phyloP scores from a whole-genome alignment of 2,329 filamentous ascomycete genomes.

The Colletotrichum tropicale region DNA sequence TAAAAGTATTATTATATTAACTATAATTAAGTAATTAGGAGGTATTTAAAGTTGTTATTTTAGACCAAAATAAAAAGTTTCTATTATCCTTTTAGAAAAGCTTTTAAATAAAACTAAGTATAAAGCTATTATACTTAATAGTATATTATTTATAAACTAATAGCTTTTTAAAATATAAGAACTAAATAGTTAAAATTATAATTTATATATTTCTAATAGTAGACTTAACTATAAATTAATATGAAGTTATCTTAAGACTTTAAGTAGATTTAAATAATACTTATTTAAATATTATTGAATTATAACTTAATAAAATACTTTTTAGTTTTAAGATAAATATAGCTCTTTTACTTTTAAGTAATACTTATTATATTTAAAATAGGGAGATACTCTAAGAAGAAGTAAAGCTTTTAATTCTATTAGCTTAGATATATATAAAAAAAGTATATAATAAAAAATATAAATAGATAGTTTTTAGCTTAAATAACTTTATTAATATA shows the following conservation, averaged over 20 bases:
- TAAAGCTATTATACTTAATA: neutral
- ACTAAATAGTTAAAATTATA: neutral
- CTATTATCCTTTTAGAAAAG: neutral
- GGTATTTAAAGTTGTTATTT: neutral
- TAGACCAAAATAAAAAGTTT: neutral
- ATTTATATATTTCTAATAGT: neutral
- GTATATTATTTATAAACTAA: neutral
- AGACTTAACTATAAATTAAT: neutral
- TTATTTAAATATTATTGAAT: too few species aligned
- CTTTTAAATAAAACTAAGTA: neutral
- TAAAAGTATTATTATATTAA: rapidly evolving
- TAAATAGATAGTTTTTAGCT: neutral
- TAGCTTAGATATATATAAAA: neutral
- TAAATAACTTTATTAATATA: neutral
- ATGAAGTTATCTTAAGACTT: neutral
- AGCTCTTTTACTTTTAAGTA: neutral
- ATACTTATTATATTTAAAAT: neutral
- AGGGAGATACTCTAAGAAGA: neutral
- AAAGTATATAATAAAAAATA: neutral
- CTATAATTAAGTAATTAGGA: neutral
- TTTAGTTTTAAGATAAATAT: neutral
- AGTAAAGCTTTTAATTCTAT: neutral
- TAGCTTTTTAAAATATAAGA: neutral
- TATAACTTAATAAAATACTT: neutral
- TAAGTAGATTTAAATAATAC: neutral